phyloP scores from a whole-genome alignment of 1,139 yeast genomes.

The Candida smagusa region DNA sequence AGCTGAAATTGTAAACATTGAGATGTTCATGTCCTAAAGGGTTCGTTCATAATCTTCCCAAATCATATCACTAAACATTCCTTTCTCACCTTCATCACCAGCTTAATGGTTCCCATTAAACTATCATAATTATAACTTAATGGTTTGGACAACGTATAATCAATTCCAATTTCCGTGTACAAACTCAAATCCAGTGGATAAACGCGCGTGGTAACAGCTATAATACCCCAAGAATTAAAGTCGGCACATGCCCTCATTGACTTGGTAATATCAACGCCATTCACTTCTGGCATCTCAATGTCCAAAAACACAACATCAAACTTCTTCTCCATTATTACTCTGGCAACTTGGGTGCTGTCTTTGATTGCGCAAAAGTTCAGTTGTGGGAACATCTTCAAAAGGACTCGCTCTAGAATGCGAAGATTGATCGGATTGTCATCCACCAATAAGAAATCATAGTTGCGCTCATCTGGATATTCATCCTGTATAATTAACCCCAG shows the following conservation, averaged over 20 bases:
- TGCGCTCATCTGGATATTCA: conserved; percentile 18
- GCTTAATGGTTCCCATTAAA: background rate
- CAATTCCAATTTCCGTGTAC: conserved; percentile 37
- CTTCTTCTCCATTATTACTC: conserved; percentile 15
- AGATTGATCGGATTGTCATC: conserved; percentile 45
- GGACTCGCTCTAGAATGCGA: conserved; percentile 32
- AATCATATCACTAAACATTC: too few species aligned
- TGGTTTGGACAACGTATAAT: conserved; percentile 42
- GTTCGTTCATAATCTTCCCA: too few species aligned
- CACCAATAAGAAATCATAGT: conserved; percentile 34
- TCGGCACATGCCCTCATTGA: conserved; percentile 19
- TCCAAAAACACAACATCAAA: conserved; percentile 42
- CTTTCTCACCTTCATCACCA: background rate
- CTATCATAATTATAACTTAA: conserved; percentile 21
- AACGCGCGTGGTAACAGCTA: conserved; percentile 43
- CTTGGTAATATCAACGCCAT: conserved; percentile 40
- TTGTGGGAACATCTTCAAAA: conserved; percentile 35
- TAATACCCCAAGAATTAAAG: conserved; percentile 25
- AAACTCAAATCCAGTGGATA: conserved; percentile 25
- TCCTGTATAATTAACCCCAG: conserved; percentile 9
- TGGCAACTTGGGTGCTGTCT: conserved; percentile 31
- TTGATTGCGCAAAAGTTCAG: conserved; percentile 26
- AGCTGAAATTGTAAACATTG: too few species aligned
- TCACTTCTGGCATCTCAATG: conserved; percentile 46
- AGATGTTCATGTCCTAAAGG: too few species aligned